Base-by-base conservation (phyloP, 768 basidiomycete genomes). In the Phaeotremella skinneri region DNA sequence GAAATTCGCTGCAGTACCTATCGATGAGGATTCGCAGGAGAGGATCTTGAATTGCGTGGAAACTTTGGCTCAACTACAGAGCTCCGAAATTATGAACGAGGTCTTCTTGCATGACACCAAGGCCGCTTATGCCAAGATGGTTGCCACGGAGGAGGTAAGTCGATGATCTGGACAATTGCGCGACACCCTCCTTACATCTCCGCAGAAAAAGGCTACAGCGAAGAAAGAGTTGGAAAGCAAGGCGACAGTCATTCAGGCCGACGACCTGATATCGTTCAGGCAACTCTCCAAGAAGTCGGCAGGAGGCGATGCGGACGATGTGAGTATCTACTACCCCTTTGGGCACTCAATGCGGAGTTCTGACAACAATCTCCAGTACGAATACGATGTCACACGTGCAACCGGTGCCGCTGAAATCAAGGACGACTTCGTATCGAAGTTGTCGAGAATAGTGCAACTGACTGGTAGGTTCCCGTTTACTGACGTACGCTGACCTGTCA, bases 11-110 rank as follows among this genome's bases (percentile, higher is more conserved):
- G 85, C 89, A 0, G 87, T 86, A 1, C 88, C 90, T n/a, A 99
- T 99, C 64, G 96, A 99, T 79, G 96, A 99, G 75, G 96, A 99
- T 76, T 93, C 91, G 4, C 88, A 85, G 66, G 96, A 99, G 78
- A 86, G 96, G 25, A 91, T 99, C 78, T 84, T 96, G 82, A 90
- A 88, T 76, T 99, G 96, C 79, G 88, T 99, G 52, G 88, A 91
- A 73, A 91, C 92, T 1, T 80, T 99, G 69, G 90, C 91, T 66
- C 86, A 91, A 63, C 79, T 94, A 31, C 81, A 85, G 58, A 67
- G 62, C 5, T 79, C 81, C 4, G 79, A 82, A 49, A 90, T 90
- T 79, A 78, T 93, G 64, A 82, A 83, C 29, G 73, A 79, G 42
- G 76, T 81, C 41, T 81, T 82, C 79, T 63, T 82, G 42, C 64